Conservation (phyloP, 139 green algal species). For the Chlamydomonas sp. region DNA sequence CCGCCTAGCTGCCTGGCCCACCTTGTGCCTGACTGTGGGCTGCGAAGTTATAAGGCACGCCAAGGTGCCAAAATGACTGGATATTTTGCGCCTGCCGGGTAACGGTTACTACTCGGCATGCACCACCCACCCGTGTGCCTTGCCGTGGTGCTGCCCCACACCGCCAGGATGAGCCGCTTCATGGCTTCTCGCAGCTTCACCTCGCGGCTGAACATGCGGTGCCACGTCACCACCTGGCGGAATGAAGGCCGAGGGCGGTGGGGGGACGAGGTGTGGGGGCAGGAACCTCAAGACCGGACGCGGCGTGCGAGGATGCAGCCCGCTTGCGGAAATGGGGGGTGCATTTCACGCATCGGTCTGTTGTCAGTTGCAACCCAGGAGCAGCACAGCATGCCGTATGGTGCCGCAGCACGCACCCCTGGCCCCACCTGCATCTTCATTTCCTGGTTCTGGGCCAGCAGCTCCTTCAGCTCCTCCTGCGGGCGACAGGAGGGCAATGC, state of each 20-base stretch:
- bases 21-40: no score
- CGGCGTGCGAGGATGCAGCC: not conserved
- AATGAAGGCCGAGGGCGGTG: not conserved
- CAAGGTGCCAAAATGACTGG: no score
- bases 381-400: no score
- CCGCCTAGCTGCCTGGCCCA: no score
- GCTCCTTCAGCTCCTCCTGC: slow-evolving; percentile 43
- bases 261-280: not conserved
- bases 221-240: slow-evolving; percentile 51
- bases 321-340: no score
- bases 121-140: not conserved
- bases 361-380: no score
- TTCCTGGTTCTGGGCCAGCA: slow-evolving; percentile 32
- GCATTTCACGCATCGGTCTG: no score
- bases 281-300: not conserved
- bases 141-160: slow-evolving; percentile 34
- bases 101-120: not conserved
- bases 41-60: no score
- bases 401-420: not conserved
- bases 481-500: not conserved
- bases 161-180: slow-evolving; percentile 49
- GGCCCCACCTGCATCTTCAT: slow-evolving; percentile 39
- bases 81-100: no score
- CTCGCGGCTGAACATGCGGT: slow-evolving; percentile 59
- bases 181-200: slow-evolving; percentile 58